Evolutionary conservation across 306 rosid genomes (phyloP), one percentile per base, ranked within the genome.

Genomic region (Quillaja saponaria): DNA sequence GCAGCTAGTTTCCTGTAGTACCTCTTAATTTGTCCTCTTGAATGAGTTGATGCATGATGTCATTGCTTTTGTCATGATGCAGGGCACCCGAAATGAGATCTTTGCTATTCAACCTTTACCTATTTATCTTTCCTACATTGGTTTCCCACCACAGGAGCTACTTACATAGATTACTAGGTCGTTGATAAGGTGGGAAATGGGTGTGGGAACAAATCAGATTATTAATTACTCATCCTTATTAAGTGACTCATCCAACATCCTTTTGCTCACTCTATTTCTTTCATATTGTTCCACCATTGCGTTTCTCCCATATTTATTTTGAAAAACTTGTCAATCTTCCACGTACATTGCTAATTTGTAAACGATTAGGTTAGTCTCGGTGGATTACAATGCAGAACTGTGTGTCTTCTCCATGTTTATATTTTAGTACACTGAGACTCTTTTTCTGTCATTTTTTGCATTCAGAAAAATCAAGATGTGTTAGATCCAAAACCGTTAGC

Each of bases 141-240:
- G 99, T 10, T 94, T 94, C 77, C 99, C 99, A 94, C 97, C 50
- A 94, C 99, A 0, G 99, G 99, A 41, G 99, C 99, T 45, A 69
- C 63, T 71, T 91, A 88, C 75, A 88, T 91, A 54, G 87, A 91
- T 61, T 91, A 91, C 69, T 76, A 88, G 46, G 90, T 91, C 66
- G 82, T 95, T 12, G 97, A 91, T 84, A 96, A 91, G 90, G 97
- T 88, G 10, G 34, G 84, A 58, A 14, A 10, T n/a, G 37, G n/a
- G n/a, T n/a, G n/a, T n/a, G 28, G 19, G 9, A 39, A 28, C 55
- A 42, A 40, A 57, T 7, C 57, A 11, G 34, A 19, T 55, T 12
- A 8, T 9, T 19, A 16, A 34, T 41, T 45, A 62, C 13, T 75
- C 13, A 15, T 12, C n/a, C 40, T 20, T 44, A 16, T 58, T 58